A percentile compares a stretch with the other conserved stretches of the same genome.
Evolutionary conservation across 1,139 yeast genomes (phyloP).

Genomic region (Yamadazyma jaroonii): DNA sequence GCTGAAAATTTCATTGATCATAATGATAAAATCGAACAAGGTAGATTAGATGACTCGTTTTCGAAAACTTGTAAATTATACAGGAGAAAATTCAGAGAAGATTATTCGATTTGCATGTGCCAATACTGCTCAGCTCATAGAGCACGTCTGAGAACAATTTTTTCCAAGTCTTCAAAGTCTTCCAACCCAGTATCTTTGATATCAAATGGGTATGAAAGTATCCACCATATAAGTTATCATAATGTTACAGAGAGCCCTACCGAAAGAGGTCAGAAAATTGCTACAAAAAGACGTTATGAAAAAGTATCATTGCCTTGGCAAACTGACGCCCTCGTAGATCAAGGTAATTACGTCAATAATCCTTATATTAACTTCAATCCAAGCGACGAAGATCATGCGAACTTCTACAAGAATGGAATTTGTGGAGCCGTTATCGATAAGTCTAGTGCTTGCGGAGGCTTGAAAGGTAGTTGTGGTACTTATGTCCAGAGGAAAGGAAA

Average conservation of each 20-base stretch:
- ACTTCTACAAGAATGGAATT: slow-evolving; percentile 2
- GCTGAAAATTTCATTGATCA: slow-evolving; percentile 16
- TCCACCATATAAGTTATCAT: slow-evolving; percentile 1
- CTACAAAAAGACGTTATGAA: not conserved
- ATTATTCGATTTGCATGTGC: slow-evolving; percentile 15
- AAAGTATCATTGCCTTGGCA: not conserved
- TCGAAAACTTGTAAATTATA: slow-evolving; percentile 14
- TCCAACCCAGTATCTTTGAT: not conserved
- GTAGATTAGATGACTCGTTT: slow-evolving; percentile 12
- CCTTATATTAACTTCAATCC: not conserved
- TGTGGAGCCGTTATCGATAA: not conserved
- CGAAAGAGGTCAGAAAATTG: not conserved
- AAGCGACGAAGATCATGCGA: not conserved
- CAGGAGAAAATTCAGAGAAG: slow-evolving; percentile 10
- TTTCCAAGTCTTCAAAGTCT: slow-evolving; percentile 1
- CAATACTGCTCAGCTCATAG: slow-evolving; percentile 6
- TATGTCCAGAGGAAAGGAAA: too few species aligned
- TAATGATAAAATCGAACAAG: slow-evolving; percentile 18
- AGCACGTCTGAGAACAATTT: slow-evolving; percentile 1
- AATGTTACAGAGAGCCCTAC: not conserved
- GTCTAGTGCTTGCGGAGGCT: slow-evolving; percentile 3
- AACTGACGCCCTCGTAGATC: not conserved
- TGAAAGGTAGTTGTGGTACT: slow-evolving; percentile 1
- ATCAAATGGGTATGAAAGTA: not conserved
- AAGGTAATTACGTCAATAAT: not conserved